Evolutionary conservation across 345 rosid species (phyloP), one percentile per base, ranked within the genome.

Genomic region (Anacardium occidentale): DNA sequence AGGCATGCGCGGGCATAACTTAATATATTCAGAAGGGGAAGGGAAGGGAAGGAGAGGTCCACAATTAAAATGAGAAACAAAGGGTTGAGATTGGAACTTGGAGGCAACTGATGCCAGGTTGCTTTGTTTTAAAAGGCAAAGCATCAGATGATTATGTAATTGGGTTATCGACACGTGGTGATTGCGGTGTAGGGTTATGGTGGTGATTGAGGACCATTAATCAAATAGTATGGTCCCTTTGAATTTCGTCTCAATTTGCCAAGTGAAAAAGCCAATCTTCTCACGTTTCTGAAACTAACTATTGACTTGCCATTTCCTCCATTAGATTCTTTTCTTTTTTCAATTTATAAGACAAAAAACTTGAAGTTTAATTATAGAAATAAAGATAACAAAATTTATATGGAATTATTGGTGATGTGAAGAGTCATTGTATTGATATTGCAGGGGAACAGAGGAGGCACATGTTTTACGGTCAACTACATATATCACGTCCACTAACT

Each of bases 121-220:
- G 76, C 73, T 7, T 44, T 3, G 62, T 62, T 45, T 29, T 29
- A 52, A 18, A 21, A 63, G 11, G 56, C 32, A 24, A 21, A 47
- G 13, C 52, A 51, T 66, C 51, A 45, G 37, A 21, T 65, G 75
- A 69, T 37, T 77, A 77, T 62, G 72, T 64, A 48, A 29, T 15
- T 51, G 74, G 75, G 66, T 70, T 12, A 0, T 11, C 14, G 78
- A 66, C 80, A 75, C 71, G 73, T 78, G 74, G 62, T 40, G 15
- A 29, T 29, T 29, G 32, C 32, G 32, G 32, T 29, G 32, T 29
- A 29, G 32, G 32, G 32, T 29, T 29, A 29, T 3, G 32, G 2
- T 29, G 2, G 32, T 29, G 65, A 2, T 17, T 14, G 34, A 42
- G 74, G 81, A 68, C 79, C 65, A 52, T 12, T 11, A 58, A 32